Base-by-base conservation (phyloP, 495 filamentous ascomycete genomes). In the Xylaria scruposa region DNA sequence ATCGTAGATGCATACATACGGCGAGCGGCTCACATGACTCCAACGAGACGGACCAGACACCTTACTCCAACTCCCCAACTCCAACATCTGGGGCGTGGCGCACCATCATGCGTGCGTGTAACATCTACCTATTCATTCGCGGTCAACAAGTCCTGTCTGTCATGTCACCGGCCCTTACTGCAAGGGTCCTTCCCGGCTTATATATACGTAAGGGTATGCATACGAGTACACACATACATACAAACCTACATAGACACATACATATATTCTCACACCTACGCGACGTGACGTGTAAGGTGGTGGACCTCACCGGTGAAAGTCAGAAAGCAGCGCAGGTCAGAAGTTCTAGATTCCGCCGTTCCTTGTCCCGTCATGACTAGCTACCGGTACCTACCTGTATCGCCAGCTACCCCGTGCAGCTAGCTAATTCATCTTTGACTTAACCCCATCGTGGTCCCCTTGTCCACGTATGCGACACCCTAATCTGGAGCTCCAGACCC, bases 31-130 rank as follows among this genome's bases (percentile, higher is more conserved):
- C 26, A 56, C 21, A 17, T 56, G 53, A 56, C 29, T 0, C 38
- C 19, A 31, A 31, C 29, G 29, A 31, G 29, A 31, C 29, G 29
- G 13, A 60, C 24, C 1, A 21, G 56, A 59, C 29, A 59, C 54
- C 51, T 24, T 21, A 33, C 54, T n/a, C 19, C 21, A 58, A 6
- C 26, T 58, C 54, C 9, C 19, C 21, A 58, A 6, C 26, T 58
- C 54, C 9, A 51, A 67, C 63, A 15, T 3, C 42, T 21, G 19
- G 19, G 44, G 6, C 46, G 33, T 62, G 68, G 46, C 46, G 68
- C 58, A 62, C 9, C 38, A 49, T 70, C 58, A 70, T 70, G 68
- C 68, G 68, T 70, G 68, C n/a, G 29, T 31, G 29, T 70, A 62
- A 70, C 67, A 56, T 15, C 47, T 4, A 24, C n/a, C n/a, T n/a